Base-by-base conservation (phyloP, 2,329 filamentous ascomycete species). In the Teratosphaeria destructans region DNA sequence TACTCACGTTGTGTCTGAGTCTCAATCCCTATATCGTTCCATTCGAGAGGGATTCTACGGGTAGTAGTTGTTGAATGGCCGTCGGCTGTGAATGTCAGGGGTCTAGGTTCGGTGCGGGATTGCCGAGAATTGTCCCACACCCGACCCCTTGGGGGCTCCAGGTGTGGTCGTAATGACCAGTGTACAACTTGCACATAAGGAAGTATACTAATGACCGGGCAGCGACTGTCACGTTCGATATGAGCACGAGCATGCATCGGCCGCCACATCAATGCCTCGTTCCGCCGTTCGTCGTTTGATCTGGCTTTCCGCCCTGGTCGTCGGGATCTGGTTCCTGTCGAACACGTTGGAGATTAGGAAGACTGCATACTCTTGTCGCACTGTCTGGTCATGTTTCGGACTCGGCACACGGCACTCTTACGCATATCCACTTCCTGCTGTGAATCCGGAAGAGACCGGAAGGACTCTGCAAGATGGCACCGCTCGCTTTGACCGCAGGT, bases 341-440 rank as follows among this genome's bases (percentile, higher is more conserved):
- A 57, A 57, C 56, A 61, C 47, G 5, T 27, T 63, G 26, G 61
- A 63, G 47, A 55, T 55, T 3, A 34, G 59, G 8, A 59, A 52
- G 37, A 63, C 61, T 7, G 61, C 61, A 3, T 63, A 61, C 39
- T 61, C 59, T 27, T 63, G 61, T 47, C 61, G 61, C 16, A 63
- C 59, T 5, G 14, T 61, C 34, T 57, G 7, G 57, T 59, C 56
- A 14, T 63, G 61, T 52, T 27, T 63, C 14, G 61, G 61, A 5
- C 7, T 63, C 26, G 54, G 54, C n/a, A 29, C 26, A 6, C 7
- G 52, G 14, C 43, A 60, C 52, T 10, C 47, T 23, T 62, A 60
- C 35, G 12, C 10, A 14, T 52, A 56, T n/a, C 5, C 55, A 47
- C 5, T 35, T 16, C 54, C 37, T 12, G n/a, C 32, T 7, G 34